These are phyloP conservation scores for Neolentinus lepideus DNA, from an alignment of 1,284 basidiomycete genomes.

Conservation along the genomic window DNA sequence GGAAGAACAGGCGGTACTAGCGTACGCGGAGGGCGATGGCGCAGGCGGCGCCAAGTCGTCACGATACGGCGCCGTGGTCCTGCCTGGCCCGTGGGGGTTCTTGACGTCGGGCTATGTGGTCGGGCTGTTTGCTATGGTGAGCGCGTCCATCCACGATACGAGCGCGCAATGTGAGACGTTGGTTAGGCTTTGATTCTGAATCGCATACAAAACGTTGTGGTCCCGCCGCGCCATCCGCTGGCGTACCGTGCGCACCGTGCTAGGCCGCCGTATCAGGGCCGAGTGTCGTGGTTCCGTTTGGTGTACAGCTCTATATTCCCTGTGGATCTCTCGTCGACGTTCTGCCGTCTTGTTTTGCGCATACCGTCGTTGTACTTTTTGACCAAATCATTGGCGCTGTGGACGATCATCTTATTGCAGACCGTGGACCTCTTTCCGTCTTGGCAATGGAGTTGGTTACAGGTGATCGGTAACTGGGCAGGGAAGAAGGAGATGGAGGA, in stretches of 20 bases:
- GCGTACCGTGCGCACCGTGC: slow-evolving; percentile 17
- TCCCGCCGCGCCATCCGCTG: slow-evolving; percentile 48
- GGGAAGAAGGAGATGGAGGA: slow-evolving; percentile 46
- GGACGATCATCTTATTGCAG: slow-evolving; percentile 52
- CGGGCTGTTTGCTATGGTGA: slow-evolving; percentile 56
- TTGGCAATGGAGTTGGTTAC: slow-evolving; percentile 21
- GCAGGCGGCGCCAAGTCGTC: background rate
- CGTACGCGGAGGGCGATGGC: background rate
- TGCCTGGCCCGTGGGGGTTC: slow-evolving; percentile 62
- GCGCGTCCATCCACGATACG: slow-evolving; percentile 12
- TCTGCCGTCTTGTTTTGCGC: slow-evolving; percentile 50
- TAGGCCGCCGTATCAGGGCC: slow-evolving; percentile 13
- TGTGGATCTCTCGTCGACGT: slow-evolving; percentile 50
- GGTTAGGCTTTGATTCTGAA: slow-evolving; percentile 58
- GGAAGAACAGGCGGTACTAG: background rate
- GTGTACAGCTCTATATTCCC: slow-evolving; percentile 44
- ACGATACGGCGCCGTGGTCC: slow-evolving; percentile 6
- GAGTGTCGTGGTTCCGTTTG: slow-evolving; percentile 19
- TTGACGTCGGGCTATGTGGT: slow-evolving; percentile 64
- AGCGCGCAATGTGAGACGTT: background rate
- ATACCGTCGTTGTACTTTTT: slow-evolving; percentile 58
- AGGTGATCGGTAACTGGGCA: slow-evolving; percentile 36
- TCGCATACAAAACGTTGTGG: slow-evolving; percentile 68
- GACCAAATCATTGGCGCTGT: slow-evolving; percentile 43
- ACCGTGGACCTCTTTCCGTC: slow-evolving; percentile 34